These are phyloP conservation scores for Vitis amurensis DNA, from an alignment of 164 flowering plant species.

Conservation along the genomic window DNA sequence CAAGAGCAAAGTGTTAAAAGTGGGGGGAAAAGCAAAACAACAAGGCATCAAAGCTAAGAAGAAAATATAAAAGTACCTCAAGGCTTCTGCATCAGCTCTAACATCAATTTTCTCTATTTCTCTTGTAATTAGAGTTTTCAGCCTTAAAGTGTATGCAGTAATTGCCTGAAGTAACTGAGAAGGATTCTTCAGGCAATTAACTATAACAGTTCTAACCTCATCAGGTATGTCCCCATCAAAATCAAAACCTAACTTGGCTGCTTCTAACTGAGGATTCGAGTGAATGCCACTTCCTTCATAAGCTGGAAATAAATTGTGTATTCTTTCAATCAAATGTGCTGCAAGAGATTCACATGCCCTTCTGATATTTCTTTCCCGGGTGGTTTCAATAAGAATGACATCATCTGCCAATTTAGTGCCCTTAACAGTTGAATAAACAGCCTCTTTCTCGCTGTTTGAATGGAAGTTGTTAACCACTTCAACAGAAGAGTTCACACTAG, in stretches of 20 bases:
- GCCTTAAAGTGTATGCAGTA: slow-evolving; percentile 65
- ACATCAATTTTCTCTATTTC: slow-evolving; percentile 91
- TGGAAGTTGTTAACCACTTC: slow-evolving; percentile 55
- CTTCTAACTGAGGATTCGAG: slow-evolving; percentile 71
- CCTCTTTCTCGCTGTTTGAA: slow-evolving; percentile 54
- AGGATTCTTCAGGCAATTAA: slow-evolving; percentile 67
- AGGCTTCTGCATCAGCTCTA: slow-evolving; percentile 91
- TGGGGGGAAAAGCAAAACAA: background rate
- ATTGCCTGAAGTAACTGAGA: slow-evolving; percentile 82
- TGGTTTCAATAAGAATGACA: slow-evolving; percentile 82
- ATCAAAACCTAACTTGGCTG: slow-evolving; percentile 77
- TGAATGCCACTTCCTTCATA: slow-evolving; percentile 88
- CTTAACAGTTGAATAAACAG: slow-evolving; percentile 77
- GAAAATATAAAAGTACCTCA: slow-evolving; percentile 51
- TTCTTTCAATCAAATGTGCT: slow-evolving; percentile 59
- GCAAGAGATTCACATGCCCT: slow-evolving; percentile 90
- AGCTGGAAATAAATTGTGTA: slow-evolving; percentile 78
- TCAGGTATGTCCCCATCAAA: slow-evolving; percentile 85
- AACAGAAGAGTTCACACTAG: slow-evolving; percentile 37
- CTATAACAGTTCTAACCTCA: slow-evolving; percentile 61
- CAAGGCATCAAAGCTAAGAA: background rate
- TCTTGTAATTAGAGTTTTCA: slow-evolving; percentile 66
- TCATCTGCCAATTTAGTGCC: slow-evolving; percentile 78
- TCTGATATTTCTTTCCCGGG: slow-evolving; percentile 73
- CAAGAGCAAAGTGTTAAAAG: background rate